Evolutionary conservation across 2,329 filamentous ascomycete genomes (phyloP).

Genomic region (Claviceps sp.): DNA sequence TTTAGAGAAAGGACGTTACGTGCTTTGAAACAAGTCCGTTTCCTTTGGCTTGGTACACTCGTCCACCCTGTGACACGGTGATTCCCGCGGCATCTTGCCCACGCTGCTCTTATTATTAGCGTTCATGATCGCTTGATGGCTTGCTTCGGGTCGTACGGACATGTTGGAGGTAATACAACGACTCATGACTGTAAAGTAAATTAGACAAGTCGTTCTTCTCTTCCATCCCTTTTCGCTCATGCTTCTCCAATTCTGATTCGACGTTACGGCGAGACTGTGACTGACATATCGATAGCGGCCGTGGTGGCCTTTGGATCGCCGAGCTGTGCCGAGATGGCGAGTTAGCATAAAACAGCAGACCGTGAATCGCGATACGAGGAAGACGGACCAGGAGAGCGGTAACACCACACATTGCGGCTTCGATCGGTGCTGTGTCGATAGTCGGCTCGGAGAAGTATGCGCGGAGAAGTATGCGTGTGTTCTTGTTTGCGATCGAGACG

Average conservation of each 20-base stretch:
- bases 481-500: not conserved
- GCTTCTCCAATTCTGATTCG: not conserved
- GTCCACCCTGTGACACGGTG: constrained; percentile 61
- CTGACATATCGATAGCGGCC: constrained; percentile 45
- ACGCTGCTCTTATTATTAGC: constrained; percentile 3
- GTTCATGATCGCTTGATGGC: not conserved
- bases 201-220: not conserved
- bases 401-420: constrained; percentile 2
- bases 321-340: constrained; percentile 11
- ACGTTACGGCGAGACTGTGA: too few relatives aligned
- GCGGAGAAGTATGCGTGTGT: too few relatives aligned
- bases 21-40: not conserved
- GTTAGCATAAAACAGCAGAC: not conserved
- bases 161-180: constrained; percentile 54
- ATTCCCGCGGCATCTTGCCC: constrained; percentile 86
- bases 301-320: constrained; percentile 19
- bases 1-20: not conserved
- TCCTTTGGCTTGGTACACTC: constrained; percentile 81
- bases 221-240: not conserved
- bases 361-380: not conserved
- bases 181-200: constrained; percentile 36
- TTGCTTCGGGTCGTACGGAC: constrained; percentile 13
- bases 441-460: not conserved
- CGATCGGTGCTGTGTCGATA: not conserved
- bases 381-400: constrained; percentile 2